These are phyloP conservation scores for Talaromyces liani DNA, from an alignment of 495 filamentous ascomycete genomes.

Conservation along the genomic window DNA sequence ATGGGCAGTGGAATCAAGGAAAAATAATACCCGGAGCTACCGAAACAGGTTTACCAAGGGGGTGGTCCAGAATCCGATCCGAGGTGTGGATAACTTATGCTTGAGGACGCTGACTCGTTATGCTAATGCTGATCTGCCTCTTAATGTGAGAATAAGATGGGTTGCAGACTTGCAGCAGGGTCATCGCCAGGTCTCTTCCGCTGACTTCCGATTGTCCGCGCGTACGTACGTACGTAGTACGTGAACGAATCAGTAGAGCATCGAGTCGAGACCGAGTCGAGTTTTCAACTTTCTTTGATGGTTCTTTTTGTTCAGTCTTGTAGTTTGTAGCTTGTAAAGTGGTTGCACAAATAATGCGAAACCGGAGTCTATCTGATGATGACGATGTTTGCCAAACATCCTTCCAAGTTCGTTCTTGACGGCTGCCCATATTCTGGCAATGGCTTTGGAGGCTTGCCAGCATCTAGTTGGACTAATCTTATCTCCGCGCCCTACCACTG, in stretches of 20 bases:
- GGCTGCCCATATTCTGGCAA: no score
- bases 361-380: background rate
- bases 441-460: no score
- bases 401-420: background rate
- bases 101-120: background rate
- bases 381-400: background rate
- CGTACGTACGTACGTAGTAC: background rate
- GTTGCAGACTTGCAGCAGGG: no score
- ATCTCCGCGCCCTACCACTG: background rate
- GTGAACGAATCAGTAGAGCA: no score
- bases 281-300: background rate
- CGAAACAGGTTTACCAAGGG: background rate
- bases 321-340: background rate
- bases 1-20: background rate
- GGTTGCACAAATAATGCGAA: background rate
- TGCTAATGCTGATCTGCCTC: background rate
- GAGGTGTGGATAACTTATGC: background rate
- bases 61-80: background rate
- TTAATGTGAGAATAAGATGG: no score
- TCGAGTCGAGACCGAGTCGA: no score
- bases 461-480: background rate
- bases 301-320: no score
- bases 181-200: background rate
- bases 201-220: background rate
- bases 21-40: background rate